A percentile compares a stretch with the other conserved stretches of the same genome.
These are phyloP conservation scores for Phytophthora constricta DNA, from an alignment of 352 stramenopile genomes.

Conservation along the genomic window DNA sequence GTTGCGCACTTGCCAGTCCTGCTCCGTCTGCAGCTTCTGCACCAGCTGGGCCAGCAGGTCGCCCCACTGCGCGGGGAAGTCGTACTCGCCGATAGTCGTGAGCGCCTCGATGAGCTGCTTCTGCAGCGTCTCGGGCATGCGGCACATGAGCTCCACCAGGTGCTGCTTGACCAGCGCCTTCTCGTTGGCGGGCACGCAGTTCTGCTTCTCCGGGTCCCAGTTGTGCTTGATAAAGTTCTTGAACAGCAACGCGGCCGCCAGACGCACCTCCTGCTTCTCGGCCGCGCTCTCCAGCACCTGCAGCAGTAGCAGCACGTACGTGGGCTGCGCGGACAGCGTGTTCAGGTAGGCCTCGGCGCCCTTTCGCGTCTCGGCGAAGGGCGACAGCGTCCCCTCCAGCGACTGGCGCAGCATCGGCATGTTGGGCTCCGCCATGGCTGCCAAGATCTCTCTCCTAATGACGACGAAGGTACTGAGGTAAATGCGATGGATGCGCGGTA, in stretches of 20 bases:
- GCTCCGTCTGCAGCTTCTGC: slow-evolving; percentile 88
- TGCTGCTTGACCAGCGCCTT: slow-evolving; percentile 96
- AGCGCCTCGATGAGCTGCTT: slow-evolving; percentile 97
- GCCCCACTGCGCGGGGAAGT: slow-evolving; percentile 98
- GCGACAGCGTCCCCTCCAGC: slow-evolving; percentile 83
- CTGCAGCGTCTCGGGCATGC: slow-evolving; percentile 92
- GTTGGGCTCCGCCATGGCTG: slow-evolving; percentile 64
- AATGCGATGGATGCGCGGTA: no score
- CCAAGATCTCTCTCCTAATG: slow-evolving; percentile 9
- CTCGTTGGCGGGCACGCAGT: slow-evolving; percentile 82
- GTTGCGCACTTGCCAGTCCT: slow-evolving; percentile 93
- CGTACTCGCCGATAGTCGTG: slow-evolving; percentile 95
- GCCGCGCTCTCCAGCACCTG: slow-evolving; percentile 71
- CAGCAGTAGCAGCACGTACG: slow-evolving; percentile 76
- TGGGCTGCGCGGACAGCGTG: slow-evolving; percentile 62
- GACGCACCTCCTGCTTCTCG: slow-evolving; percentile 71
- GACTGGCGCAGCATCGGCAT: slow-evolving; percentile 73
- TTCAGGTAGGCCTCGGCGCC: slow-evolving; percentile 71
- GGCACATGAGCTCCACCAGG: slow-evolving; percentile 99
- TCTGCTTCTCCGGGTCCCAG: slow-evolving; percentile 93
- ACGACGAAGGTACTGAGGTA: no score
- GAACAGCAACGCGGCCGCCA: slow-evolving; percentile 89
- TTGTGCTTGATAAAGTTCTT: slow-evolving; percentile 99
- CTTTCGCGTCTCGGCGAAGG: slow-evolving; percentile 74
- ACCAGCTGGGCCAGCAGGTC: slow-evolving; percentile 95